phyloP scores from a whole-genome alignment of 441 rosid species.

The Lagerstroemia fauriei region DNA sequence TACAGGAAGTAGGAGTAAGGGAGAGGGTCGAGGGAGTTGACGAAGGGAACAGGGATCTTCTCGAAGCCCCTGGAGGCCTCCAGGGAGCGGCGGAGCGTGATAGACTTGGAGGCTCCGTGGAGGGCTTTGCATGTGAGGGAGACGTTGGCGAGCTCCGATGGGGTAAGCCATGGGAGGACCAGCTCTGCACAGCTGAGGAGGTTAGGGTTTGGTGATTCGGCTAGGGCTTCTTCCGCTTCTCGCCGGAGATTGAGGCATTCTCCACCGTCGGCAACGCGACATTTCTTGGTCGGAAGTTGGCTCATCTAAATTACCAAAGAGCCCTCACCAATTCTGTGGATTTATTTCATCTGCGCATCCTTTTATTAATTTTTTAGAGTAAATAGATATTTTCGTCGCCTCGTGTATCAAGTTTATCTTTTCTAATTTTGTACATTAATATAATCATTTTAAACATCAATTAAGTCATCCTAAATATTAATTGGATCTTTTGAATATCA shows the following conservation, averaged over 20 bases:
- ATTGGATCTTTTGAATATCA: no score
- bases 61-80: slow-evolving; percentile 72
- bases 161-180: slow-evolving; percentile 62
- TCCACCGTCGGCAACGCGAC: background rate
- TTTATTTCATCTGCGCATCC: no score
- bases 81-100: slow-evolving; percentile 52
- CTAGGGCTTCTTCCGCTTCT: background rate
- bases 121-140: slow-evolving; percentile 59
- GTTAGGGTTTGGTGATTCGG: background rate
- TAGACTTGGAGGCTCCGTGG: slow-evolving; percentile 35
- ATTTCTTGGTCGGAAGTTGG: background rate
- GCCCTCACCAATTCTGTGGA: no score
- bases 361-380: no score
- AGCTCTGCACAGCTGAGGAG: slow-evolving; percentile 45
- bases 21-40: slow-evolving; percentile 39
- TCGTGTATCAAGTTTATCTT: no score
- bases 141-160: slow-evolving; percentile 53
- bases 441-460: no score
- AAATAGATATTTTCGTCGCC: no score
- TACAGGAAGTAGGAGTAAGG: slow-evolving; percentile 67
- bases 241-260: background rate
- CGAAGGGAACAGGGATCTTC: slow-evolving; percentile 52
- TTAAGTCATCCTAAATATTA: no score
- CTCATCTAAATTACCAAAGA: background rate
- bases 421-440: no score